phyloP scores from a whole-genome alignment of 2,329 filamentous ascomycete species.

The Aphanoascus verrucosus region DNA sequence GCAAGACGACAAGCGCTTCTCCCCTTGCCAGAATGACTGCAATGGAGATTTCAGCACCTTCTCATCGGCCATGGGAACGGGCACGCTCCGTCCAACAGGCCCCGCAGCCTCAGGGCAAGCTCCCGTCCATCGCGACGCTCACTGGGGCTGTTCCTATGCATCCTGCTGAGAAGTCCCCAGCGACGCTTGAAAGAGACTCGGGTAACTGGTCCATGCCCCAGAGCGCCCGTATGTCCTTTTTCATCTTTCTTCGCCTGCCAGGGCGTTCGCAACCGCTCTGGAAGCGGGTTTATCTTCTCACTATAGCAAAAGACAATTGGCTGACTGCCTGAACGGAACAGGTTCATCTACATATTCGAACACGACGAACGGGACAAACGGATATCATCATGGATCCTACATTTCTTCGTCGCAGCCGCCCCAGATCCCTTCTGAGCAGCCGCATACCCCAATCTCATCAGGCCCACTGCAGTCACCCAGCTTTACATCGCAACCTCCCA shows the following conservation, averaged over 20 bases:
- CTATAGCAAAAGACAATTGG: neutral
- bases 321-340: conserved; percentile 15
- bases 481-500: conserved; percentile 30
- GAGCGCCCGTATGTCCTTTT: conserved; percentile 42
- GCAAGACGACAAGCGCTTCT: neutral
- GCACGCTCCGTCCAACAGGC: conserved; percentile 28
- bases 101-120: conserved; percentile 35
- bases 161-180: conserved; percentile 34
- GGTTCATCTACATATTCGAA: conserved; percentile 42
- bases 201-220: conserved; percentile 51
- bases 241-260: neutral
- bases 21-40: conserved; percentile 2
- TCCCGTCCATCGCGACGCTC: conserved; percentile 40
- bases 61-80: conserved; percentile 38
- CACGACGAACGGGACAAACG: conserved; percentile 33
- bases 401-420: conserved; percentile 21
- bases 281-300: conserved; percentile 1
- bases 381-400: conserved; percentile 34
- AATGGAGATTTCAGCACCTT: conserved; percentile 34
- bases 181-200: conserved; percentile 44
- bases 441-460: conserved; percentile 4
- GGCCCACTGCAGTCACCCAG: conserved; percentile 19
- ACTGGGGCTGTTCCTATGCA: conserved; percentile 34
- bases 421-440: conserved; percentile 34
- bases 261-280: neutral